These are phyloP conservation scores for Emiliania huxleyi DNA, from an alignment of 78 protist genomes.

Conservation along the genomic window DNA sequence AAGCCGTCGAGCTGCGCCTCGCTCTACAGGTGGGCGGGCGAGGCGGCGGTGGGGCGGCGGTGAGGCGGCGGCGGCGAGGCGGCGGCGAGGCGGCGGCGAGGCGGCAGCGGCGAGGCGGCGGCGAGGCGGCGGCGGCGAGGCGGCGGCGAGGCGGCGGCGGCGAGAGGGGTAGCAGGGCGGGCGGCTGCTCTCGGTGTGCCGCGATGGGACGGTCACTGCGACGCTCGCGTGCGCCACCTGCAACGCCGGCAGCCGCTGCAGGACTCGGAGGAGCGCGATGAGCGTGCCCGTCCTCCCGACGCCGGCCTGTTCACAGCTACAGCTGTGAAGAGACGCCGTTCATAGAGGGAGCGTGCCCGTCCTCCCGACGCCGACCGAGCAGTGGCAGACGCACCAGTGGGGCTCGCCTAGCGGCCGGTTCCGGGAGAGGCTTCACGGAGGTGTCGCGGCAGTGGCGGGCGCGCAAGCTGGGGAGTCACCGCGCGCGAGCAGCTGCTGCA, in stretches of 20 bases:
- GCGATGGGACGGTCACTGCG: no score
- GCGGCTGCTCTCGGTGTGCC: not conserved
- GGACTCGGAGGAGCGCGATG: not conserved
- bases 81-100: no score
- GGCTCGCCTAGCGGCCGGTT: not conserved
- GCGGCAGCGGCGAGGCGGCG: no score
- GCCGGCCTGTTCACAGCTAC: no score
- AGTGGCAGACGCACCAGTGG: not conserved
- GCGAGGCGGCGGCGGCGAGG: no score
- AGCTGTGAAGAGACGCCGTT: no score
- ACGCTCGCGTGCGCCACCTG: no score
- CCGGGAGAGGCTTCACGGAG: no score
- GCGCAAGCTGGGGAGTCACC: not conserved
- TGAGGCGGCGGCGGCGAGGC: no score
- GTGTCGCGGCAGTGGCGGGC: not conserved
- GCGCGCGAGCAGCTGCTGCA: not conserved
- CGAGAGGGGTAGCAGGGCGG: no score
- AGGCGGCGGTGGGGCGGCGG: no score
- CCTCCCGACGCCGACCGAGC: not conserved
- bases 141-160: no score
- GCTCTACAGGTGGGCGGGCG: not conserved
- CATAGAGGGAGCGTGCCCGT: slow-evolving; percentile 9
- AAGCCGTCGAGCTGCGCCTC: not conserved
- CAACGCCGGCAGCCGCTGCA: not conserved
- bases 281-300: slow-evolving; percentile 1